These are phyloP conservation scores for Taphrina flavorubra DNA, from an alignment of 1,139 yeast genomes.

Conservation along the genomic window DNA sequence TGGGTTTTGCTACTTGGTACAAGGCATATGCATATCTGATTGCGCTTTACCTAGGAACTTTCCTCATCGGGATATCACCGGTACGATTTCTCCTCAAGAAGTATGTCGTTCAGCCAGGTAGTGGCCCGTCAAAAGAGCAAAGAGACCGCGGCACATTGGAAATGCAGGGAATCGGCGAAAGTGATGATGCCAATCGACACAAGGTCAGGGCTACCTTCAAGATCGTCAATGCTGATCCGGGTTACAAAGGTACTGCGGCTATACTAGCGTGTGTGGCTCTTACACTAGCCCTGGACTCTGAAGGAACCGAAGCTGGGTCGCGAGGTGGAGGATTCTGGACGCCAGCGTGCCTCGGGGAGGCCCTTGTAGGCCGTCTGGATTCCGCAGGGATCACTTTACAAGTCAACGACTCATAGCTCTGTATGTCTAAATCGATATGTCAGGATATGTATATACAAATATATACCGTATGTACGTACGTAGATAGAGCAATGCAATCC, in stretches of 20 bases:
- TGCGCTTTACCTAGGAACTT: conserved; percentile 2
- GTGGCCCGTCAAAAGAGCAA: conserved; percentile 15
- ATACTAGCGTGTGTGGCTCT: conserved; percentile 30
- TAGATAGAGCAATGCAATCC: no score
- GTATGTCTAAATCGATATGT: background rate
- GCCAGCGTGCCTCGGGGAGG: conserved; percentile 25
- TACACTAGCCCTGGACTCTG: conserved; percentile 7
- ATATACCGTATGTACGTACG: no score
- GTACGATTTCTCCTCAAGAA: conserved; percentile 4
- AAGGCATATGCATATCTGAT: conserved; percentile 16
- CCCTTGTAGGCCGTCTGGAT: conserved; percentile 7
- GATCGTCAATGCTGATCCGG: conserved; percentile 16
- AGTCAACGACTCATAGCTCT: background rate
- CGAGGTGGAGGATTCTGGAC: conserved; percentile 24
- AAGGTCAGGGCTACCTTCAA: conserved; percentile 14
- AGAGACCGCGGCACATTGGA: conserved; percentile 10
- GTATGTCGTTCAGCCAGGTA: conserved; percentile 17
- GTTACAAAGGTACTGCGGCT: conserved; percentile 22
- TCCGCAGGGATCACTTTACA: conserved; percentile 19
- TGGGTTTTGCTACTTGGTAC: conserved; percentile 4
- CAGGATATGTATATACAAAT: background rate
- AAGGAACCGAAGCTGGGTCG: background rate
- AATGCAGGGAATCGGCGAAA: conserved; percentile 21
- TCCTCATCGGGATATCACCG: conserved; percentile 9
- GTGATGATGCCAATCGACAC: background rate